These are phyloP conservation scores for Beauveria caledonica DNA, from an alignment of 2,329 filamentous ascomycete genomes.

Conservation along the genomic window DNA sequence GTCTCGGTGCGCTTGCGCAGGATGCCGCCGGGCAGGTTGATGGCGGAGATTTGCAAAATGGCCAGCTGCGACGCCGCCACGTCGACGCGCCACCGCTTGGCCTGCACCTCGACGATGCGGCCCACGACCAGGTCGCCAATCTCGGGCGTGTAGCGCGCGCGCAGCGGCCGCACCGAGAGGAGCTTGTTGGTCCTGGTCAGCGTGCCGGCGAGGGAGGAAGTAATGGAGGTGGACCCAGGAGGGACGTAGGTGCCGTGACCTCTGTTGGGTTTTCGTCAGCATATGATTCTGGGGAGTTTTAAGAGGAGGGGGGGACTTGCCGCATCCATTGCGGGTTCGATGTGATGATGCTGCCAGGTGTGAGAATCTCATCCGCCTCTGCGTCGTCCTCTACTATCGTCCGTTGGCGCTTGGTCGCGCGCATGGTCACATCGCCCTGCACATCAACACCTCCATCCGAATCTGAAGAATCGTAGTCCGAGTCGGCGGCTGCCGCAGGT, in stretches of 20 bases:
- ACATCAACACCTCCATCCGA: conserved; percentile 38
- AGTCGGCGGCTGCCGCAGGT: conserved; percentile 16
- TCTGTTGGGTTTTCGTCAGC: conserved; percentile 34
- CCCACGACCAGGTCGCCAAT: conserved; percentile 95
- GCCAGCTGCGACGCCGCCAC: conserved; percentile 83
- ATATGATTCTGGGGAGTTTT: not conserved
- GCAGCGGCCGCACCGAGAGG: conserved; percentile 80
- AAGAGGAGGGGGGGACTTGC: conserved; percentile 27
- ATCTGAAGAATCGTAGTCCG: conserved; percentile 26
- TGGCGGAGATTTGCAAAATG: conserved; percentile 73
- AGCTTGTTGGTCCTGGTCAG: conserved; percentile 94
- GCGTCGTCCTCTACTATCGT: conserved; percentile 19
- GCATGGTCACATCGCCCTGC: conserved; percentile 38
- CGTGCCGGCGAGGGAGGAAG: conserved; percentile 83
- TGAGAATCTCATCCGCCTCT: conserved; percentile 55
- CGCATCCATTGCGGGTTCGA: conserved; percentile 96
- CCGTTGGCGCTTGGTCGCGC: conserved; percentile 31
- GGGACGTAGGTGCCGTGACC: conserved; percentile 87
- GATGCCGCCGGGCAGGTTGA: conserved; percentile 92
- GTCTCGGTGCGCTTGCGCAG: conserved; percentile 86
- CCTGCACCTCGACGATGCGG: conserved; percentile 90
- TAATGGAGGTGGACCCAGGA: conserved; percentile 57
- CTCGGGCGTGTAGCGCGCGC: conserved; percentile 88
- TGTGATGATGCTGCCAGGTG: conserved; percentile 82
- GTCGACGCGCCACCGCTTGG: conserved; percentile 89